These are phyloP conservation scores for Hypomontagnella submonticulosa DNA, from an alignment of 495 filamentous ascomycete species.

Conservation along the genomic window DNA sequence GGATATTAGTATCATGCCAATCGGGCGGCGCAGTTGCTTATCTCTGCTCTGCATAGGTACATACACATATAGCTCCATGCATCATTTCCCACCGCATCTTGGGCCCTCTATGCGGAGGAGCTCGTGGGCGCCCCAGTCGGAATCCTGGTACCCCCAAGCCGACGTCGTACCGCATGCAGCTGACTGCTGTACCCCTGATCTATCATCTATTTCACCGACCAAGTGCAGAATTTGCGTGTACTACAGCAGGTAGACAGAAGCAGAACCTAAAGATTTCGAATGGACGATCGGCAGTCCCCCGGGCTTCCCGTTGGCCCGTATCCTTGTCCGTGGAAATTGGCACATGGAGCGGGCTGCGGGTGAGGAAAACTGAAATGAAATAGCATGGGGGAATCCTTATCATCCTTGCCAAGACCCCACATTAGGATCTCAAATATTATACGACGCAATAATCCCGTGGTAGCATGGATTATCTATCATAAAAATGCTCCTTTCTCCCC, in stretches of 20 bases:
- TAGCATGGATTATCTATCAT: no score
- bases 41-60: conserved; percentile 13
- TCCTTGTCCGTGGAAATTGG: conserved; percentile 3
- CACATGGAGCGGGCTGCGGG: conserved; percentile 8
- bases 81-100: conserved; percentile 8
- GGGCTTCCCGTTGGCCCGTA: conserved; percentile 5
- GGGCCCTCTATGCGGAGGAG: conserved; percentile 3
- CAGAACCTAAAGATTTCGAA: not conserved
- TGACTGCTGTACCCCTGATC: conserved; percentile 1
- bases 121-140: conserved; percentile 5
- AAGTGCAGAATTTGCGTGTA: not conserved
- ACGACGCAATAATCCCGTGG: no score
- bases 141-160: conserved; percentile 10
- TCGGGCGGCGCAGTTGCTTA: conserved; percentile 12
- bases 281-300: conserved; percentile 22
- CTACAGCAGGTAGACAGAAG: not conserved
- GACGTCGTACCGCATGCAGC: conserved; percentile 22
- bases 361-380: not conserved
- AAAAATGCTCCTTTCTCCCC: no score
- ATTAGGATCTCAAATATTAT: no score
- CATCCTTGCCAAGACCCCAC: no score
- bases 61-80: not conserved
- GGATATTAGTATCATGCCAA: conserved; percentile 1
- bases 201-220: conserved; percentile 10
- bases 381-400: conserved; percentile 5